Evolutionary conservation across 2,329 filamentous ascomycete species (phyloP), one percentile per base, ranked within the genome.

Genomic region (Ustulina deusta): DNA sequence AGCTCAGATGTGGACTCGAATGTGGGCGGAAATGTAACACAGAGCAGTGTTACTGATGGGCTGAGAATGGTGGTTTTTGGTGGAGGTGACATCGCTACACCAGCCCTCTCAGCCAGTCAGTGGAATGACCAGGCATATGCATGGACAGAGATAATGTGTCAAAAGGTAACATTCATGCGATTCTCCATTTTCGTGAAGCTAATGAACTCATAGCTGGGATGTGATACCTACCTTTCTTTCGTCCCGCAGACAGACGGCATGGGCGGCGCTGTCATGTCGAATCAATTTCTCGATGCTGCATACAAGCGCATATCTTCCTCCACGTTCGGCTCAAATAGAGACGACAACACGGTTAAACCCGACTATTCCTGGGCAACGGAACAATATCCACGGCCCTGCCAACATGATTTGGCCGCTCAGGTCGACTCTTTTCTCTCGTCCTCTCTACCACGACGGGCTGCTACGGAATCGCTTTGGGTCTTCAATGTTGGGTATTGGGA

Each of bases 401-500:
- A 79, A 34, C 74, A 80, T 15, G 85, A 87, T 64, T 72, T 87
- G 11, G 71, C 77, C 20, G 74, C 76, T 2, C 85, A 87, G 69
- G 74, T 87, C 2, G 72, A 79, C 36, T 66, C 71, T 1, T 87
- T 87, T 59, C 79, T 87, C n/a, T 73, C 78, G 6, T 78, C 76
- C 48, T 76, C 81, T 1, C 74, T 74, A 22, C 78, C 80, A 0
- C 68, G 70, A 2, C 65, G 69, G 0, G 65, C 79, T 0, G 80
- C 83, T 6, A 77, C 77, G n/a, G 83, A 86, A 66, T 87, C 85
- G 0, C 71, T 87, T 15, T 87, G 83, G 83, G 77, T 87, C 15
- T 84, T 87, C 61, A 83, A 79, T 10, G 81, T 86, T 61, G 85
- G 85, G n/a, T 82, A 82, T 34, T 87, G 85, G 85, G 85, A 87